A percentile compares a stretch with the other conserved stretches of the same genome.
These are phyloP conservation scores for Mariannaea elegans DNA, from an alignment of 2,329 filamentous ascomycete genomes.

Conservation along the genomic window DNA sequence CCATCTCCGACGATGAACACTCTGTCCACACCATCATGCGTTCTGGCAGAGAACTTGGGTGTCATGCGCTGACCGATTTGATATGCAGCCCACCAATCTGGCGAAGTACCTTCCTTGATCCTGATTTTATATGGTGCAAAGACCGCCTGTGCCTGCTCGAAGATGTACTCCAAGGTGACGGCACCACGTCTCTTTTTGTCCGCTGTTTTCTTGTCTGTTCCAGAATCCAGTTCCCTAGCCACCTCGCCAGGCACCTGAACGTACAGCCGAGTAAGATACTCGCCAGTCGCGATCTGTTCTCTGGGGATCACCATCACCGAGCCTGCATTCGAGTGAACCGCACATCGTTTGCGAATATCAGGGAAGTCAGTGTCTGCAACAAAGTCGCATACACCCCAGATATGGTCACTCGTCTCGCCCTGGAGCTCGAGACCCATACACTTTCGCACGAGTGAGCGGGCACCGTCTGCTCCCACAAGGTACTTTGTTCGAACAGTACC, in stretches of 20 bases:
- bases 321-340: constrained; percentile 33
- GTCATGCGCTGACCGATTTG: constrained; percentile 69
- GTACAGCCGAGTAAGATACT: constrained; percentile 33
- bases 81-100: constrained; percentile 46
- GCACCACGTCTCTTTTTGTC: not conserved
- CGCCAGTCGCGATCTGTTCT: constrained; percentile 26
- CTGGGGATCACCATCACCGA: constrained; percentile 39
- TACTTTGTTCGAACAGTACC: not conserved
- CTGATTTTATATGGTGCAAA: constrained; percentile 60
- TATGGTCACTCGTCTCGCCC: constrained; percentile 32
- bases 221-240: not conserved
- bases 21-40: constrained; percentile 63
- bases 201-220: constrained; percentile 8
- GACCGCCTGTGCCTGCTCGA: constrained; percentile 56
- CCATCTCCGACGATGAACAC: constrained; percentile 73
- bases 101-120: constrained; percentile 41
- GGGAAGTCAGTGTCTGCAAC: constrained; percentile 38
- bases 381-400: not conserved
- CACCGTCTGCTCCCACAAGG: constrained; percentile 24
- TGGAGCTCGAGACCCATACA: constrained; percentile 20
- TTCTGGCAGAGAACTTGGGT: constrained; percentile 54
- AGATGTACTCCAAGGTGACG: constrained; percentile 54
- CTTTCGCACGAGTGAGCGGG: constrained; percentile 19
- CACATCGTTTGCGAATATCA: constrained; percentile 38
- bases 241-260: constrained; percentile 23